Base-by-base conservation (phyloP, 2,329 filamentous ascomycete species). In the Gnomoniopsis sp. region DNA sequence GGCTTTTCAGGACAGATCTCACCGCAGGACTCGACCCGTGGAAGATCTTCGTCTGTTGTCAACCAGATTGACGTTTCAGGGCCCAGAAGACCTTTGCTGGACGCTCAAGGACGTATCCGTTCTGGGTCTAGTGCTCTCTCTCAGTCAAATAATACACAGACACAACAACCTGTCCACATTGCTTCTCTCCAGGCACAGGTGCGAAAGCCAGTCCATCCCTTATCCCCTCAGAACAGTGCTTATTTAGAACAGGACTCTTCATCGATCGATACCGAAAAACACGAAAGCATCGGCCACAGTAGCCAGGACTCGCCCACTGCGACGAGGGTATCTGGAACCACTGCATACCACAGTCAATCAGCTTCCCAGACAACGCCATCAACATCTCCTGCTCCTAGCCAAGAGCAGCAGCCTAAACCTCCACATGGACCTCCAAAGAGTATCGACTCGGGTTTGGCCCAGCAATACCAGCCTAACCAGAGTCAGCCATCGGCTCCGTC, bases 11-110 rank as follows among this genome's bases (percentile, higher is more conserved):
- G 30, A 19, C 53, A 48, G 3, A 49, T 48, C n/a, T 62, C 60
- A n/a, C 60, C 60, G 2, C 49, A 57, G 7, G 60, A 62, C 22
- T 53, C 53, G 1, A 52, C 44, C 17, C 49, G 49, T 6, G 53
- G 55, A 38, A 34, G 57, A 19, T 59, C 57, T 11, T 30, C 57
- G 15, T 62, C 60, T 19, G 60, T 59, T n/a, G 60, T 62, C 36
- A 62, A 62, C 44, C 60, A 62, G 47, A 59, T 62, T 36, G 60
- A 62, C 2, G 60, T 62, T 19, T 49, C 55, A 26, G 59, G 58
- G 10, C 36, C 49, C 43, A 55, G 60, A 7, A 50, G 58, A 43
- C 57, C 53, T 21, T 33, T 38, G 10, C n/a, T 57, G 8, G 60
- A 62, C 19, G 19, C 51, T 19, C 60, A 62, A n/a, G 50, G 49